These are phyloP conservation scores for Starmerella powellii DNA, from an alignment of 805 yeast genomes.

Conservation along the genomic window DNA sequence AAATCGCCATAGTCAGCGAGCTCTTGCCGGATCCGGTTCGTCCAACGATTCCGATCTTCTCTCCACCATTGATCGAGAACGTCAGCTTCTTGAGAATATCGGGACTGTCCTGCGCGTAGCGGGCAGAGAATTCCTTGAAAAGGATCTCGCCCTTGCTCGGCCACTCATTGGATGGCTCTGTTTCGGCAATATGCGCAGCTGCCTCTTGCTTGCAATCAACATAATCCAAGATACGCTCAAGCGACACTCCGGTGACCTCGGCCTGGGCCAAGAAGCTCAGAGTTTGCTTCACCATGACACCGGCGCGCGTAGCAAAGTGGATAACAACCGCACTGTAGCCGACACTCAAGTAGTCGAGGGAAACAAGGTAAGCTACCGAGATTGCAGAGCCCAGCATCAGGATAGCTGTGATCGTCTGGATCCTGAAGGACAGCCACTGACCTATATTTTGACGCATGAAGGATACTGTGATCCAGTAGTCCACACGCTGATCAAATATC, in stretches of 20 bases:
- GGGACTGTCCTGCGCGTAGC: constrained; percentile 68
- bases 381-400: constrained; percentile 71
- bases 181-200: constrained; percentile 50
- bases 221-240: constrained; percentile 75
- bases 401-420: constrained; percentile 72
- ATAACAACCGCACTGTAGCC: constrained; percentile 85
- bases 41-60: constrained; percentile 91
- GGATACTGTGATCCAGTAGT: constrained; percentile 29
- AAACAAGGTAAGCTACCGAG: constrained; percentile 52
- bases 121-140: constrained; percentile 62
- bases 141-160: constrained; percentile 57
- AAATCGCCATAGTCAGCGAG: constrained; percentile 68
- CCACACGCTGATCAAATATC: constrained; percentile 21
- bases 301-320: constrained; percentile 72
- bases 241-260: constrained; percentile 84
- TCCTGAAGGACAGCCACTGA: constrained; percentile 85
- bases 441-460: constrained; percentile 74
- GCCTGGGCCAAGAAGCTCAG: constrained; percentile 88
- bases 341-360: constrained; percentile 51
- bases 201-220: constrained; percentile 72
- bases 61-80: constrained; percentile 52
- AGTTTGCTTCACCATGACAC: constrained; percentile 79
- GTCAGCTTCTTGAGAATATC: constrained; percentile 60
- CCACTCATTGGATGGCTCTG: constrained; percentile 62
- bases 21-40: constrained; percentile 96